Percentiles rank a stretch among this genome's conserved stretches.
These are phyloP conservation scores for Pythium sukuiense DNA, from an alignment of 352 stramenopile genomes.

Conservation along the genomic window DNA sequence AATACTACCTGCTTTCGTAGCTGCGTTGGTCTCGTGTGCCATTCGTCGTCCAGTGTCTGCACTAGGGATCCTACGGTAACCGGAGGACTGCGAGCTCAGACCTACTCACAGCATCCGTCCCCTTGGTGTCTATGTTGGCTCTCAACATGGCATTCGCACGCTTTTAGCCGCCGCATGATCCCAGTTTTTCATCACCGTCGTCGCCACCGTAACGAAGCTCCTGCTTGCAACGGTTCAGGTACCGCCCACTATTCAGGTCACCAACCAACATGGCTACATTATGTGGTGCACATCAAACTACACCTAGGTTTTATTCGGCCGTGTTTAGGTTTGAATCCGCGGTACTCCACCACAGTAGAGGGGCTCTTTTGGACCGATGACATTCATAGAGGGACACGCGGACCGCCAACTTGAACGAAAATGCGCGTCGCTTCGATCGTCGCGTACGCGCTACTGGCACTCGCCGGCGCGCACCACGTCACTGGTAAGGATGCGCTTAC, in stretches of 20 bases:
- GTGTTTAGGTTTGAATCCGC: slow-evolving; percentile 17
- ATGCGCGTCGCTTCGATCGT: slow-evolving; percentile 28
- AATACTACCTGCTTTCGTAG: background rate
- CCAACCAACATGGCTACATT: slow-evolving; percentile 22
- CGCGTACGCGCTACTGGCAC: slow-evolving; percentile 26
- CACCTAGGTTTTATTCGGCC: slow-evolving; percentile 4
- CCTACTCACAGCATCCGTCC: background rate
- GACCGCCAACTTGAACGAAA: background rate
- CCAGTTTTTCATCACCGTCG: background rate
- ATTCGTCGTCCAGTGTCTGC: background rate
- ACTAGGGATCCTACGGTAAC: background rate
- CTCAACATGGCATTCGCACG: background rate
- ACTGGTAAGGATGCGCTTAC: slow-evolving; percentile 11
- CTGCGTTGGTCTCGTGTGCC: background rate
- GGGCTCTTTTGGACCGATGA: slow-evolving; percentile 11
- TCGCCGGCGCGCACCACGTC: slow-evolving; percentile 23
- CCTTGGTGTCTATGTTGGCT: background rate
- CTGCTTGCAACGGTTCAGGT: background rate
- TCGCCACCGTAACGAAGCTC: background rate
- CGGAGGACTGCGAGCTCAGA: background rate
- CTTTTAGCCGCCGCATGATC: background rate
- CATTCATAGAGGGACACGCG: background rate
- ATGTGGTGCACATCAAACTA: slow-evolving; percentile 13
- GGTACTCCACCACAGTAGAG: slow-evolving; percentile 2
- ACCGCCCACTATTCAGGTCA: slow-evolving; percentile 2